Conservation (phyloP, 75 land plant species). For the Pinus taeda region DNA sequence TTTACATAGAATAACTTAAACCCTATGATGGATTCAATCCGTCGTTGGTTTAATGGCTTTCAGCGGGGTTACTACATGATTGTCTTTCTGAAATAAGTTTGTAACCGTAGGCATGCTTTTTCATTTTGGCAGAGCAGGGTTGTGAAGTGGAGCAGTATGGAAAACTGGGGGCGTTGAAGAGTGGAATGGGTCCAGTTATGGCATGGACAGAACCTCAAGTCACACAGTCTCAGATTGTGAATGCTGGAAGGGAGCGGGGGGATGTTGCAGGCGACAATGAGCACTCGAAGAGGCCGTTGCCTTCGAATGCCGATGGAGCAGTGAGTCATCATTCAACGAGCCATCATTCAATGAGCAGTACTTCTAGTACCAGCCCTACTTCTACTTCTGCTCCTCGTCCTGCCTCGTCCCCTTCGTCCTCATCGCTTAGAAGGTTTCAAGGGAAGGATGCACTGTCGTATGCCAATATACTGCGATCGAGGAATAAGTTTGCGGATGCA, state of each 20-base stretch:
- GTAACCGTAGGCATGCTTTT: background rate
- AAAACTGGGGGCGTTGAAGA: background rate
- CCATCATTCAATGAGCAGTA: conserved; percentile 8
- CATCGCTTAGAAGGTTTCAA: conserved; percentile 20
- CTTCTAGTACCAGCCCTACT: conserved; percentile 14
- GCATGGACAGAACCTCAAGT: conserved; percentile 12
- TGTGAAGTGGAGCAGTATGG: background rate
- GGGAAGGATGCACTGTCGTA: conserved; percentile 82
- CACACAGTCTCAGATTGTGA: conserved; percentile 3
- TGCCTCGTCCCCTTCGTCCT: background rate
- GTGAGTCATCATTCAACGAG: conserved; percentile 2
- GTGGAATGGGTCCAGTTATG: conserved; percentile 11
- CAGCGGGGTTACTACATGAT: background rate
- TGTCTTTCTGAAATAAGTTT: background rate
- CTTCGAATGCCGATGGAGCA: conserved; percentile 1
- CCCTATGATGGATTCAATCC: too few species aligned
- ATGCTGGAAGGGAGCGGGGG: background rate
- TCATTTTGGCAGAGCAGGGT: background rate
- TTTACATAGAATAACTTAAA: too few species aligned
- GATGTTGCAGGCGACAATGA: background rate
- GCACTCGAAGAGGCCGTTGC: background rate
- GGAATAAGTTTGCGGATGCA: conserved; percentile 92
- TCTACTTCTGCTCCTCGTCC: background rate
- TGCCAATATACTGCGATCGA: conserved; percentile 80
- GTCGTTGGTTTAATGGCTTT: background rate